These are phyloP conservation scores for Nannochloropsis gaditana DNA, from an alignment of 108 stramenopile genomes.

Conservation along the genomic window DNA sequence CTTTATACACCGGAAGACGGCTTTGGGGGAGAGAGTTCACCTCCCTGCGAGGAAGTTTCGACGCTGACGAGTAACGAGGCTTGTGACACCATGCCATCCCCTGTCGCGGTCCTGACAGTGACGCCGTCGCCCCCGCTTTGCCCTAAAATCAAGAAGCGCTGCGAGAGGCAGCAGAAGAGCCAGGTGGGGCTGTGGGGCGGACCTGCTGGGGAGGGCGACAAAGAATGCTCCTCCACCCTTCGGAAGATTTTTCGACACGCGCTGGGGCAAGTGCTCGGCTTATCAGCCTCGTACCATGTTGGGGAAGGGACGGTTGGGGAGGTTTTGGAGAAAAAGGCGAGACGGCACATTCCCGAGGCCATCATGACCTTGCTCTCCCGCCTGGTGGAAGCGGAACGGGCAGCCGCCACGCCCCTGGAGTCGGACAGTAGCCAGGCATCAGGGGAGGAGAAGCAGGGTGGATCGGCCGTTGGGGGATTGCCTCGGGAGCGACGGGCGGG, in stretches of 20 bases:
- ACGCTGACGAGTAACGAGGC: neutral
- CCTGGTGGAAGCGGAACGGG: neutral
- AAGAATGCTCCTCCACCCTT: neutral
- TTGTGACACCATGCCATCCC: neutral
- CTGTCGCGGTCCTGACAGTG: neutral
- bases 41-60: neutral
- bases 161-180: neutral
- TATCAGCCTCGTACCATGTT: neutral
- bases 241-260: neutral
- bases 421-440: neutral
- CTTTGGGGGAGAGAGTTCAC: too few relatives aligned
- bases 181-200: neutral
- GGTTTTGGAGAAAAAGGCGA: constrained; percentile 9
- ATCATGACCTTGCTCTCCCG: neutral
- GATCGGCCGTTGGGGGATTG: neutral
- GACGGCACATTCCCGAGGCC: neutral
- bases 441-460: neutral
- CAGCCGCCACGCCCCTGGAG: neutral
- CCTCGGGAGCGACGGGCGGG: neutral
- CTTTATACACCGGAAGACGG: too few relatives aligned
- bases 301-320: neutral
- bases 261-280: neutral
- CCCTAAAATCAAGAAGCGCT: neutral
- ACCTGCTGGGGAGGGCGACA: neutral
- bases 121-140: neutral